Percentiles rank a stretch among this genome's conserved stretches.
Conservation (phyloP, 805 yeast genomes). For the Nematodospora valgi region DNA sequence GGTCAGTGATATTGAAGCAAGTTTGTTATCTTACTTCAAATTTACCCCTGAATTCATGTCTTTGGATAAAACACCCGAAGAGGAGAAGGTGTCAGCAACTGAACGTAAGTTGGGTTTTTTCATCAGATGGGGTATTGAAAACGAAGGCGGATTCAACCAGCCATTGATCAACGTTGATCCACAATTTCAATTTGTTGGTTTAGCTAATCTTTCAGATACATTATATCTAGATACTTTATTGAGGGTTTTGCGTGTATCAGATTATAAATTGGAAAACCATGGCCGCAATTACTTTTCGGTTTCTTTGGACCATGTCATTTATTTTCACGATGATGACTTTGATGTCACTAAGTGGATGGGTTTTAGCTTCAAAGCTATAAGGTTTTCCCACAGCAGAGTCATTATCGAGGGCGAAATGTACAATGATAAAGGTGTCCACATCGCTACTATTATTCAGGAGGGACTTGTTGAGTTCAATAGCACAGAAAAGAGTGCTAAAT, state of each 20-base stretch:
- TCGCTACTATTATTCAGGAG: conserved; percentile 65
- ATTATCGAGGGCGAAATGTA: conserved; percentile 59
- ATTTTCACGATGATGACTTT: conserved; percentile 57
- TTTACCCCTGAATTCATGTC: conserved; percentile 33
- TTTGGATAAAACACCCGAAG: conserved; percentile 20
- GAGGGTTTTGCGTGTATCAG: conserved; percentile 42
- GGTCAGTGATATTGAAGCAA: conserved; percentile 12
- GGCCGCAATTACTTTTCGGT: conserved; percentile 44
- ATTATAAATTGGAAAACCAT: conserved; percentile 16
- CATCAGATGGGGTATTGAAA: conserved; percentile 24
- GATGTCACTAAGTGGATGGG: conserved; percentile 50
- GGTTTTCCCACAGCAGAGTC: conserved; percentile 51
- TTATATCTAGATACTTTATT: conserved; percentile 51
- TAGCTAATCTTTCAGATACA: conserved; percentile 60
- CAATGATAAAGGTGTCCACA: conserved; percentile 44
- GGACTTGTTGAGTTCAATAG: conserved; percentile 43
- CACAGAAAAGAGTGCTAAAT: conserved; percentile 13
- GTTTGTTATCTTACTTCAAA: conserved; percentile 20
- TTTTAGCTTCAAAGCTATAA: conserved; percentile 45
- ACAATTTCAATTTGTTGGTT: conserved; percentile 46
- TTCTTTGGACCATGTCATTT: conserved; percentile 64
- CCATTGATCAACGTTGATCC: conserved; percentile 14
- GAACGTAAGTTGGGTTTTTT: conserved; percentile 25
- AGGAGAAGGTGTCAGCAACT: conserved; percentile 19
- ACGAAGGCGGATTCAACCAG: conserved; percentile 12